Conservation (phyloP, 805 yeast genomes). For the Maudiozyma pseudohumilis region DNA sequence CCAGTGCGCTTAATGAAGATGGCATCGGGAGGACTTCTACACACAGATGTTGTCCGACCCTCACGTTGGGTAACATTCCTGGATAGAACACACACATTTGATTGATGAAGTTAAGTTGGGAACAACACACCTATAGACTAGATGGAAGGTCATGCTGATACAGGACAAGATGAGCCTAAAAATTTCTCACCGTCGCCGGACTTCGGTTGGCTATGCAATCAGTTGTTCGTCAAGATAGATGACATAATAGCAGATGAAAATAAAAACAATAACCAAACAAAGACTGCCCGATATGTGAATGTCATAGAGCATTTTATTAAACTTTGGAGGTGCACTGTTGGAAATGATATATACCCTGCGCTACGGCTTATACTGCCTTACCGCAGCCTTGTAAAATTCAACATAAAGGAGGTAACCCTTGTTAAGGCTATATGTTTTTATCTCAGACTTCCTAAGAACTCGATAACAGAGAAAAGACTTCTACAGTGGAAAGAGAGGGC, state of each 20-base stretch:
- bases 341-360: slow-evolving; percentile 58
- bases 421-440: slow-evolving; percentile 42
- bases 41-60: too few relatives aligned
- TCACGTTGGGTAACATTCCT: too few relatives aligned
- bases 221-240: slow-evolving; percentile 24
- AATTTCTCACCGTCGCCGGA: slow-evolving; percentile 31
- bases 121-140: too few relatives aligned
- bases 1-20: too few relatives aligned
- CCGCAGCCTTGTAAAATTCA: slow-evolving; percentile 51
- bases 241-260: slow-evolving; percentile 7
- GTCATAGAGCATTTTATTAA: slow-evolving; percentile 34
- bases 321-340: slow-evolving; percentile 46
- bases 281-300: slow-evolving; percentile 16
- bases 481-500: slow-evolving; percentile 39
- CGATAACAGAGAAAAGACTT: slow-evolving; percentile 47
- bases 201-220: slow-evolving; percentile 31
- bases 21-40: too few relatives aligned
- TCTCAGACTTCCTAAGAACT: slow-evolving; percentile 47
- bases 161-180: slow-evolving; percentile 11
- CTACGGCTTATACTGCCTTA: slow-evolving; percentile 53
- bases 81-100: too few relatives aligned
- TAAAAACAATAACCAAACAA: slow-evolving; percentile 12
- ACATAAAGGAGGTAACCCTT: slow-evolving; percentile 53
- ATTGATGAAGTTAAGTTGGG: too few relatives aligned
- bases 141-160: too few relatives aligned